Evolutionary conservation across 1,284 basidiomycete species (phyloP).

Genomic region (Violaceomyces palustris): DNA sequence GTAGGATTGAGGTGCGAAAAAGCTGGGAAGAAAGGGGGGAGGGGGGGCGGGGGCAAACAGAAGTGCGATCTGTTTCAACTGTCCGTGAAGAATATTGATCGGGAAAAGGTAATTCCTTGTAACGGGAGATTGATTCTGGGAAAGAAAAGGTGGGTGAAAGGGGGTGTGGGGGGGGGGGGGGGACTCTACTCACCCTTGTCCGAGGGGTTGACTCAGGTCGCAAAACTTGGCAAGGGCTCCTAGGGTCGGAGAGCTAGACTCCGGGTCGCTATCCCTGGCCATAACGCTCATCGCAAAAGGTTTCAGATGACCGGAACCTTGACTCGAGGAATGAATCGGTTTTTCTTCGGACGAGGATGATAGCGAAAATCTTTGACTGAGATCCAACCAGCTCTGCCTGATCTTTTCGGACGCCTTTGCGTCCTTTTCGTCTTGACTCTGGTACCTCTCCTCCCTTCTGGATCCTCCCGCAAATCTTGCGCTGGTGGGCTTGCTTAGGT

Average conservation of each 20-base stretch:
- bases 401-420: too few species aligned
- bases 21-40: conserved; percentile 4
- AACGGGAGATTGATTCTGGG: too few species aligned
- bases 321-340: conserved; percentile 20
- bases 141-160: background rate
- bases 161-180: too few species aligned
- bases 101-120: conserved; percentile 4
- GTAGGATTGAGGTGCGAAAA: conserved; percentile 34
- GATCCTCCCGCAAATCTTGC: conserved; percentile 10
- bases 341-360: conserved; percentile 9
- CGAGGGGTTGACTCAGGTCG: conserved; percentile 14
- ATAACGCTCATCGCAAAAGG: conserved; percentile 16
- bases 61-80: background rate
- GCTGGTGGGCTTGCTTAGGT: conserved; percentile 12
- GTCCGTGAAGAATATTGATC: background rate
- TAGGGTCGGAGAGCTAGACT: conserved; percentile 9
- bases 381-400: too few species aligned
- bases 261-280: conserved; percentile 14
- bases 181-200: conserved; percentile 7
- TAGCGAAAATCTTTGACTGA: too few species aligned
- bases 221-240: conserved; percentile 25
- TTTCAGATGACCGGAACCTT: background rate
- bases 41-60: background rate
- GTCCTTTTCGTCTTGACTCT: conserved; percentile 6
- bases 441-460: conserved; percentile 16